A percentile compares a stretch with the other conserved stretches of the same genome.
Conservation (phyloP, 164 flowering plant genomes). For the Annona squamosa region DNA sequence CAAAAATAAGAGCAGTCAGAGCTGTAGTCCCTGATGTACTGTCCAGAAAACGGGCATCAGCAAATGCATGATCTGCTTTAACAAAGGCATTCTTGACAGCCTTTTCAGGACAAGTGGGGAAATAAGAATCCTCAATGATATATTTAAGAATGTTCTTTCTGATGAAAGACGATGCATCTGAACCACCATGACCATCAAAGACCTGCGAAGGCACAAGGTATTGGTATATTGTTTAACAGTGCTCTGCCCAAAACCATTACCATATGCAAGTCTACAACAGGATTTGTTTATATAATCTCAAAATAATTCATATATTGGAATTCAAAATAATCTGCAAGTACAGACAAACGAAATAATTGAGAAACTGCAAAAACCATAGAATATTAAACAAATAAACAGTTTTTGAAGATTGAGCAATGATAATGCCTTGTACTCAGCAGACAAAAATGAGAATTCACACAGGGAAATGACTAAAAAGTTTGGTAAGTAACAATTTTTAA, state of each 20-base stretch:
- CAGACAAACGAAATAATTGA: no score
- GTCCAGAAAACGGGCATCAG: conserved; percentile 64
- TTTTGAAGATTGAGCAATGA: no score
- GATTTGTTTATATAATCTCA: neutral
- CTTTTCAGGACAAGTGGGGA: conserved; percentile 51
- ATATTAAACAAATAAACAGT: no score
- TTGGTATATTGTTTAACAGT: neutral
- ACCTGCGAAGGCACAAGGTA: conserved; percentile 38
- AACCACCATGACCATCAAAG: conserved; percentile 96
- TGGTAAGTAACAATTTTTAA: no score
- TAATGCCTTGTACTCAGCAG: no score
- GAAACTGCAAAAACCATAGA: neutral
- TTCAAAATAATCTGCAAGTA: neutral
- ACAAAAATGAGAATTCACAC: no score
- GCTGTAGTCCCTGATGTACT: conserved; percentile 94
- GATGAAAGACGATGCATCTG: conserved; percentile 72
- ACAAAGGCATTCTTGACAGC: conserved; percentile 74
- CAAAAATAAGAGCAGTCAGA: conserved; percentile 61
- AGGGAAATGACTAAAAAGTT: no score
- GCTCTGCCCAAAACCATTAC: neutral
- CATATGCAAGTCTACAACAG: neutral
- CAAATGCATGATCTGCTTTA: conserved; percentile 78
- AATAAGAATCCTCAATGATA: conserved; percentile 63
- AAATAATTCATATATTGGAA: neutral
- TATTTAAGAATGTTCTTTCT: conserved; percentile 61